A percentile compares a stretch with the other conserved stretches of the same genome.
Conservation (phyloP, 1,284 basidiomycete species). For the Trichosporon ovoides region DNA sequence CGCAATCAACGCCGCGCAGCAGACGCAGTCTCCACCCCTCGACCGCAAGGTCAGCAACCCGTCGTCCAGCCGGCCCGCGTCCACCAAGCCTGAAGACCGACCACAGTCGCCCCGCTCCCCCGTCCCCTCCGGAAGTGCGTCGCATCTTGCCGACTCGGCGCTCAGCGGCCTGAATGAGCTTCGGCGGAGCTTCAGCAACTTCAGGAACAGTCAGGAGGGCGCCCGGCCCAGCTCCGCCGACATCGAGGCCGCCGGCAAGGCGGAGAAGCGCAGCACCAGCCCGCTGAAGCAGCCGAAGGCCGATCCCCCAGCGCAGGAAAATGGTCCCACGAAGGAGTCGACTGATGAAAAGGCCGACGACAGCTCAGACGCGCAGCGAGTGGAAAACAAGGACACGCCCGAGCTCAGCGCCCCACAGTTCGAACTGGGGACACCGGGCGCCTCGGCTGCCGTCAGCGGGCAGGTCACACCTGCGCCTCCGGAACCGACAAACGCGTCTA, state of each 20-base stretch:
- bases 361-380: background rate
- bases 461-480: background rate
- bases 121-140: background rate
- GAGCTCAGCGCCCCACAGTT: background rate
- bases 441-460: background rate
- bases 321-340: background rate
- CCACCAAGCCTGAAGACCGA: background rate
- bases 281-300: background rate
- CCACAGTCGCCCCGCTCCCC: constrained; percentile 2
- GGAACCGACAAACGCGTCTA: background rate
- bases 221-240: constrained; percentile 4
- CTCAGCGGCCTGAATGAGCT: constrained; percentile 33
- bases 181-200: constrained; percentile 18
- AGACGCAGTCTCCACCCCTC: background rate
- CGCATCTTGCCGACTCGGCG: constrained; percentile 38
- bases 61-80: background rate
- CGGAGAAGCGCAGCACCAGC: background rate
- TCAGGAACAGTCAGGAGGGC: constrained; percentile 13
- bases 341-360: background rate
- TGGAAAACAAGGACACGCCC: background rate
- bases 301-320: background rate
- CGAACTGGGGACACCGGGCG: background rate
- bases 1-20: constrained; percentile 21
- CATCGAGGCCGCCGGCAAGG: background rate
- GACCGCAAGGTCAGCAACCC: background rate